Conservation (phyloP, 768 basidiomycete species). For the Wakefieldia striispora region DNA sequence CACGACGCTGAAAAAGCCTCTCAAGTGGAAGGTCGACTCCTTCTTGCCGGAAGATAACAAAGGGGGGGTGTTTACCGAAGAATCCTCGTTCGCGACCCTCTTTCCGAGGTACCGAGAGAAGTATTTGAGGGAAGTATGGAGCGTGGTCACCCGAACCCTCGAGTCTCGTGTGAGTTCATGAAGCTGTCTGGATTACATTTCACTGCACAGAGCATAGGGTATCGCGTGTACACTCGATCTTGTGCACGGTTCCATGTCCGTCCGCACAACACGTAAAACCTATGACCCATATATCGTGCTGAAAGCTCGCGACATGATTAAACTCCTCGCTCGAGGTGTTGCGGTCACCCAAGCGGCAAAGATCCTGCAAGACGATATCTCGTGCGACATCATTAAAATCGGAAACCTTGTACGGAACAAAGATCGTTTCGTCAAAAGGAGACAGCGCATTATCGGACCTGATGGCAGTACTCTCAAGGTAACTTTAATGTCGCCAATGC, state of each 20-base stretch:
- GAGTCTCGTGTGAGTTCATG: constrained; percentile 65
- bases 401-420: constrained; percentile 93
- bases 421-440: constrained; percentile 92
- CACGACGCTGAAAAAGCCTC: constrained; percentile 17
- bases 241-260: constrained; percentile 96
- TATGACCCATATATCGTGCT: constrained; percentile 95
- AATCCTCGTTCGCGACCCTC: constrained; percentile 96
- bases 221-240: constrained; percentile 90
- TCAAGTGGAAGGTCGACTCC: constrained; percentile 84
- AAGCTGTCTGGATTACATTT: not conserved
- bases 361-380: constrained; percentile 83
- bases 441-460: constrained; percentile 96
- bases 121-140: constrained; percentile 94
- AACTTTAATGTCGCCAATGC: not conserved
- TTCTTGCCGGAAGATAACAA: constrained; percentile 77
- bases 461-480: constrained; percentile 98
- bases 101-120: constrained; percentile 99
- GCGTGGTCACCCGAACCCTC: constrained; percentile 79
- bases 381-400: constrained; percentile 98
- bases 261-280: constrained; percentile 94
- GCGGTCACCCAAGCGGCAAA: constrained; percentile 82
- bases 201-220: constrained; percentile 48
- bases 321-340: constrained; percentile 91
- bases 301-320: constrained; percentile 94
- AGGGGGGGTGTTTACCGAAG: constrained; percentile 83